Evolutionary conservation across 2,329 filamentous ascomycete species (phyloP), one percentile per base, ranked within the genome.

Genomic region (Colletotrichum horii): DNA sequence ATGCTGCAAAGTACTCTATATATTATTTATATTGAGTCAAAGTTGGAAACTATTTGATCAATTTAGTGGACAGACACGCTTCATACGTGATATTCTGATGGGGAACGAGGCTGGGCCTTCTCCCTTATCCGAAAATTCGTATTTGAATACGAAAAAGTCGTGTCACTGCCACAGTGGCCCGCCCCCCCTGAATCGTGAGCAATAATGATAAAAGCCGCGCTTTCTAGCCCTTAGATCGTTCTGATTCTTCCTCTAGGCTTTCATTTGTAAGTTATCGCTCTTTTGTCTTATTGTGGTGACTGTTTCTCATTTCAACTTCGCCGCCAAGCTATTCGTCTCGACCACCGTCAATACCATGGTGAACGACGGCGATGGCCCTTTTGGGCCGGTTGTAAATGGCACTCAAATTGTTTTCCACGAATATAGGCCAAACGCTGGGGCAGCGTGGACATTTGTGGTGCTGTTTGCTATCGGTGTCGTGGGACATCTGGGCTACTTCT

Each of bases 361-460:
- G n/a, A 74, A 74, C 52, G 71, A 71, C 19, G 60, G 67, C 5
- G 26, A 30, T 8, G 67, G 67, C 4, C 72, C 68, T 7, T 77
- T 75, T n/a, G 75, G 75, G 1, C 75, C 75, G 1, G 66, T 77
- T 6, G 75, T 77, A 1, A 77, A 77, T 4, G 72, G 72, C 2
- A 75, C 72, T 0, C 72, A 77, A 8, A 75, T 72, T 3, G 65
- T 76, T 1, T 77, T 77, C 19, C 76, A 76, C 22, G 61, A 66
- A 8, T 71, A 76, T 15, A n/a, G 55, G 19, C 73, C 76, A 2
- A 70, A 60, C 16, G 55, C 30, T n/a, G 52, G 26, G 3, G 76
- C 76, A 1, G 73, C n/a, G 3, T 77, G 70, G 61, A 55, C 73
- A 8, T 77, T 76, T n/a, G 34, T 77, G 6, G 61, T 74, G 11